phyloP scores from a whole-genome alignment of 768 basidiomycete species.

The Xerocomus brunneocitrinus region DNA sequence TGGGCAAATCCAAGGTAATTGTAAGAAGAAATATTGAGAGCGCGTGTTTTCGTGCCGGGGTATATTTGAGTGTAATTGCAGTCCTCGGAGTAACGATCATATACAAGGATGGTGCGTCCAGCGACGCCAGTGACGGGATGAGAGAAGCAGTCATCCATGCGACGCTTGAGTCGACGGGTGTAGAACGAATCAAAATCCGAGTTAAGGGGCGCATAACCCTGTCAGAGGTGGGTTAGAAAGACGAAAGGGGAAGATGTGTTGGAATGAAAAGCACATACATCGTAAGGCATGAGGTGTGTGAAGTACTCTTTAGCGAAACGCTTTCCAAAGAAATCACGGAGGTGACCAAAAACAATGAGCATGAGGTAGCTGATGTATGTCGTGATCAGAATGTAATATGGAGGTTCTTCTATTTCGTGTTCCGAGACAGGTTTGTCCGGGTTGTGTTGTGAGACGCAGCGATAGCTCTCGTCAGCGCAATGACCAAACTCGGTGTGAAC shows the following conservation, averaged over 20 bases:
- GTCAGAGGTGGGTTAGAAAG: conserved; percentile 9
- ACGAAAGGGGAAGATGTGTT: neutral
- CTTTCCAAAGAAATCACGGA: conserved; percentile 95
- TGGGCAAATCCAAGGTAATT: conserved; percentile 99
- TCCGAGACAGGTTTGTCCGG: conserved; percentile 40
- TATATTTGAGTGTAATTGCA: conserved; percentile 73
- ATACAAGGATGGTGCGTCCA: conserved; percentile 82
- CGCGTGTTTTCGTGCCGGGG: conserved; percentile 79
- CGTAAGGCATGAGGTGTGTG: conserved; percentile 74
- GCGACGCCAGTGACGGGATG: conserved; percentile 93
- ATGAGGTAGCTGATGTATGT: conserved; percentile 94
- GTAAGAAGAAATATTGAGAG: conserved; percentile 96
- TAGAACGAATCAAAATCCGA: conserved; percentile 99
- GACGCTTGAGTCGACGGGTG: conserved; percentile 89
- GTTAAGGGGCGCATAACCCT: conserved; percentile 96
- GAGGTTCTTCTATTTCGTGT: conserved; percentile 76
- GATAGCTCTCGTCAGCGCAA: conserved; percentile 70
- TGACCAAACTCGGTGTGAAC: conserved; percentile 92
- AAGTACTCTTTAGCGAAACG: conserved; percentile 64
- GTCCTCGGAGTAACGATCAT: conserved; percentile 81
- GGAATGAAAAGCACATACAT: conserved; percentile 52
- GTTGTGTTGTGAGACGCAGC: conserved; percentile 63
- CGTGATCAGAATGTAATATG: conserved; percentile 86
- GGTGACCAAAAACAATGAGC: conserved; percentile 86
- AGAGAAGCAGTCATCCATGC: conserved; percentile 94